These are phyloP conservation scores for Acorus calamus DNA, from an alignment of 106 monocot species.

Conservation along the genomic window DNA sequence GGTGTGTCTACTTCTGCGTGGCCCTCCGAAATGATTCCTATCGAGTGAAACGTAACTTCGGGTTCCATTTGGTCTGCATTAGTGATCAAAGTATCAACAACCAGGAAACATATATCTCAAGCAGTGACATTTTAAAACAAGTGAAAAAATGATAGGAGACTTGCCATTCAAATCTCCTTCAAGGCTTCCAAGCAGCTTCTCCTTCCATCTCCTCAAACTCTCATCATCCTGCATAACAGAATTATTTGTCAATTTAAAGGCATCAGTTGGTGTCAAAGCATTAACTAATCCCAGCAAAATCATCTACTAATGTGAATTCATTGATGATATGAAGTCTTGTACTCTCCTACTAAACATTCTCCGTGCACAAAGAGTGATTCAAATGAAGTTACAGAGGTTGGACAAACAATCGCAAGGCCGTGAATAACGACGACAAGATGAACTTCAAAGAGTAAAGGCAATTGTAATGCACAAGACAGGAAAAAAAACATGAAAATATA, in stretches of 20 bases:
- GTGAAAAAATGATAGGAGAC: not conserved
- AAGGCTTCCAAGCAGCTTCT: constrained; percentile 30
- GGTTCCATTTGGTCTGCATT: constrained; percentile 31
- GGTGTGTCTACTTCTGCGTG: constrained; percentile 9
- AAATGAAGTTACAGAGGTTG: too few relatives aligned
- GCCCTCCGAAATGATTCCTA: constrained; percentile 26
- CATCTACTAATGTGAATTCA: too few relatives aligned
- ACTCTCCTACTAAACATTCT: too few relatives aligned
- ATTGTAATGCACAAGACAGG: too few relatives aligned
- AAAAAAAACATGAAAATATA: too few relatives aligned
- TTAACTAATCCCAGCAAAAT: too few relatives aligned
- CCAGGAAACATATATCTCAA: not conserved
- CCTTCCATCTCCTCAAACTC: constrained; percentile 52
- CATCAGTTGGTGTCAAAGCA: too few relatives aligned
- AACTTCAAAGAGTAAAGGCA: too few relatives aligned
- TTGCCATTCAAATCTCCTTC: constrained; percentile 22
- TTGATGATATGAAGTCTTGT: too few relatives aligned
- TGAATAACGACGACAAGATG: too few relatives aligned
- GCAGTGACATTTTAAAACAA: not conserved
- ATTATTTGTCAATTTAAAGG: not conserved
- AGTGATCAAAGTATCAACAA: not conserved
- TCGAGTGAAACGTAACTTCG: constrained; percentile 31
- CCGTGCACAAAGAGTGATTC: too few relatives aligned
- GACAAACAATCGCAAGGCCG: too few relatives aligned
- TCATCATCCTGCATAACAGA: constrained; percentile 31